Evolutionary conservation across 1,284 basidiomycete genomes (phyloP).

Genomic region (Sanghuangporus weigelae): DNA sequence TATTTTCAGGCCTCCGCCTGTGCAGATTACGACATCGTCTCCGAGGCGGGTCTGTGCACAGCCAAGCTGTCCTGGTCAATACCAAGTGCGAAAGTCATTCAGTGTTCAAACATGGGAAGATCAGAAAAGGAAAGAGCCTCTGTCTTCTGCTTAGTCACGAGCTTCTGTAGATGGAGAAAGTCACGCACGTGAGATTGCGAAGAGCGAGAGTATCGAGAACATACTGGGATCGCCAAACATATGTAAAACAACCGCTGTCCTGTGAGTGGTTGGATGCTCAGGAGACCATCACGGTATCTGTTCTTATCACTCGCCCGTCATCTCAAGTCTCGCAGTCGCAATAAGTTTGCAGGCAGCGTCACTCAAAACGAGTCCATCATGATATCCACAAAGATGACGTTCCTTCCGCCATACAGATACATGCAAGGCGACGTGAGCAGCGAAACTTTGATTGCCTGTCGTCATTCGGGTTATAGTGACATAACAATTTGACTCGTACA

Average conservation of each 20-base stretch:
- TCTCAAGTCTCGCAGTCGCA: neutral
- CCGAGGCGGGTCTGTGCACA: too few relatives aligned
- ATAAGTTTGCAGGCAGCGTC: neutral
- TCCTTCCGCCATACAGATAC: constrained; percentile 14
- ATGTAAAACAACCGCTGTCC: neutral
- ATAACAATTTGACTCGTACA: constrained; percentile 24
- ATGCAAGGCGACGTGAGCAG: constrained; percentile 13
- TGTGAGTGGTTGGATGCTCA: neutral
- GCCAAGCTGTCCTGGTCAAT: too few relatives aligned
- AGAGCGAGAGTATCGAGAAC: too few relatives aligned
- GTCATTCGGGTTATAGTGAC: neutral
- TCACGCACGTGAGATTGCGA: neutral
- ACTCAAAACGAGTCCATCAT: too few relatives aligned
- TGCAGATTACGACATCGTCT: too few relatives aligned
- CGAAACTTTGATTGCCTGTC: neutral
- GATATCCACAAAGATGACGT: constrained; percentile 4
- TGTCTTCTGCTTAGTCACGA: neutral
- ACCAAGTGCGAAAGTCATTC: neutral
- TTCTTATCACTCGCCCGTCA: neutral
- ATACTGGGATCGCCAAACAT: neutral
- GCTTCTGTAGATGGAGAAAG: neutral
- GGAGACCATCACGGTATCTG: neutral
- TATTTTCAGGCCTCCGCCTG: too few relatives aligned
- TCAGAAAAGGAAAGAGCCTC: too few relatives aligned
- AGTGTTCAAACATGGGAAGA: too few relatives aligned